A percentile compares a stretch with the other conserved stretches of the same genome.
phyloP scores from a whole-genome alignment of 2,329 filamentous ascomycete species.

The Colletotrichum lupini region DNA sequence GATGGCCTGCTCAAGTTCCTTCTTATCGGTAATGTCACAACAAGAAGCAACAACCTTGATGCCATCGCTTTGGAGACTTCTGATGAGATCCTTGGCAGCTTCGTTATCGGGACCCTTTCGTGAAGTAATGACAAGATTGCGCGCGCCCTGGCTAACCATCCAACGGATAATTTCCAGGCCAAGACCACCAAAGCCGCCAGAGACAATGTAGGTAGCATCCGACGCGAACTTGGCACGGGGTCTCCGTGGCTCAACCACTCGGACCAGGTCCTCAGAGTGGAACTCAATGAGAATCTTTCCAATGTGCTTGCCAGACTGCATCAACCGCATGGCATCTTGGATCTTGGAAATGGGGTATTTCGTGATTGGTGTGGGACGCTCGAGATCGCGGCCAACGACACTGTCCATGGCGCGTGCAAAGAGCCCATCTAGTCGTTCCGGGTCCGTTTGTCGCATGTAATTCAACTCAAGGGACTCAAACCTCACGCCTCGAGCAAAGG shows the following conservation, averaged over 20 bases:
- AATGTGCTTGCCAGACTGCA: constrained; percentile 56
- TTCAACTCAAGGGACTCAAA: constrained; percentile 25
- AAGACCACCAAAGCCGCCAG: constrained; percentile 41
- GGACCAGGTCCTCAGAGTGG: constrained; percentile 9
- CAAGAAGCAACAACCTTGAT: neutral
- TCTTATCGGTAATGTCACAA: constrained; percentile 39
- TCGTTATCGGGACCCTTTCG: constrained; percentile 42
- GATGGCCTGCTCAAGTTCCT: constrained; percentile 34
- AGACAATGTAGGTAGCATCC: constrained; percentile 7
- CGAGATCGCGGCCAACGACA: neutral
- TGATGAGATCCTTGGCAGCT: neutral
- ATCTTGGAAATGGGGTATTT: constrained; percentile 42
- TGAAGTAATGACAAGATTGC: constrained; percentile 47
- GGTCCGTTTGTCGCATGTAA: constrained; percentile 11
- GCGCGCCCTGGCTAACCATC: constrained; percentile 48
- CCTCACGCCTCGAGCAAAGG: constrained; percentile 6
- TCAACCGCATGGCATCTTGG: constrained; percentile 52
- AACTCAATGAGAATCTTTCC: constrained; percentile 54
- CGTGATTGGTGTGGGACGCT: constrained; percentile 38
- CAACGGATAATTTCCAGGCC: constrained; percentile 48
- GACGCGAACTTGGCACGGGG: constrained; percentile 34
- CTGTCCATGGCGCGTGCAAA: neutral
- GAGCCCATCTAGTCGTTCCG: constrained; percentile 18
- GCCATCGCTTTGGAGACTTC: neutral
- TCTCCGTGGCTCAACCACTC: neutral